These are phyloP conservation scores for Raffaelea deltoideospora DNA, from an alignment of 2,329 filamentous ascomycete genomes.

Conservation along the genomic window DNA sequence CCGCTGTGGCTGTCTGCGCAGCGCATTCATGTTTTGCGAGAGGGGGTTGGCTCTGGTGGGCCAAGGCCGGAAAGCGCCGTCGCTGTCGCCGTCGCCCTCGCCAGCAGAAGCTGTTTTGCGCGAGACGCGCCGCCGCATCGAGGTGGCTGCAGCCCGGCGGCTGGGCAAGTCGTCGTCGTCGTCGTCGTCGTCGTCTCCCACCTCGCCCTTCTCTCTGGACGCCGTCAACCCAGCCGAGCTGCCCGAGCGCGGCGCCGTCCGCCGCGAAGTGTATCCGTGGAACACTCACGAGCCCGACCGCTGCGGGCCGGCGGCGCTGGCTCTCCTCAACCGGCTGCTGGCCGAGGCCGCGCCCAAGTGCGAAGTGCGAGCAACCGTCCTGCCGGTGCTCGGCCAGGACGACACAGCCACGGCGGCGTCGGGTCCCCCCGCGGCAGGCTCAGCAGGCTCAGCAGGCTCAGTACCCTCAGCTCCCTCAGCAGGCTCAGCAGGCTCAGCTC, in stretches of 20 bases:
- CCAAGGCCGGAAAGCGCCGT: conserved; percentile 34
- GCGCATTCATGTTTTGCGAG: conserved; percentile 49
- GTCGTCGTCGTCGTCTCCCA: too few species aligned
- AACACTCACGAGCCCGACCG: conserved; percentile 55
- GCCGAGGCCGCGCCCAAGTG: conserved; percentile 61
- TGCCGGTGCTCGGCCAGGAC: conserved; percentile 55
- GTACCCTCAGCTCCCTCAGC: too few species aligned
- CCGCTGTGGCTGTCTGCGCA: conserved; percentile 53
- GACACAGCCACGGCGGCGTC: conserved; percentile 12
- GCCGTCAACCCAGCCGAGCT: conserved; percentile 37
- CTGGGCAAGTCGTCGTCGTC: too few species aligned
- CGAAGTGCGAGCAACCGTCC: conserved; percentile 57
- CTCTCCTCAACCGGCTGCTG: conserved; percentile 57
- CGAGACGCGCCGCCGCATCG: neutral
- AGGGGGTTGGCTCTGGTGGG: conserved; percentile 43
- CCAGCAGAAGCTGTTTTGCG: neutral
- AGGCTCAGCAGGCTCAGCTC: too few species aligned
- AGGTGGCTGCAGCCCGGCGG: too few species aligned
- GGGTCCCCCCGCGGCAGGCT: conserved; percentile 19
- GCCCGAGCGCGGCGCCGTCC: conserved; percentile 55
- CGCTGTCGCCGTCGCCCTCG: conserved; percentile 15
- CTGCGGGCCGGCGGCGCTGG: conserved; percentile 52
- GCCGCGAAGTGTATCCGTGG: conserved; percentile 57
- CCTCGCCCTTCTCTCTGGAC: too few species aligned
- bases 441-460: too few species aligned